Percentiles rank a stretch among this genome's conserved stretches.
phyloP scores from a whole-genome alignment of 1,284 basidiomycete species.

The Trichosporon inkin region DNA sequence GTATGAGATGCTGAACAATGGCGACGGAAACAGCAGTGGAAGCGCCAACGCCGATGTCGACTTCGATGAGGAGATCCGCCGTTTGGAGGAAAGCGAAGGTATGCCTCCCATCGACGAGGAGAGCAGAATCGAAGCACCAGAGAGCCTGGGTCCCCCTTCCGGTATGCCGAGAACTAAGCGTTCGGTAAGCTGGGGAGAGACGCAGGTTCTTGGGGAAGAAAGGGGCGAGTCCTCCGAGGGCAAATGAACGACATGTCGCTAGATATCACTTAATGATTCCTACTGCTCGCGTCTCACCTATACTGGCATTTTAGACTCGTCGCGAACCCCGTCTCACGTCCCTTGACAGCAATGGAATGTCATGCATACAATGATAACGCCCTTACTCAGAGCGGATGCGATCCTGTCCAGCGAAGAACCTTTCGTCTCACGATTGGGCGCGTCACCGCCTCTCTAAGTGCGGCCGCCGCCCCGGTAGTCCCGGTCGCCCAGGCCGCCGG shows the following conservation, averaged over 20 bases:
- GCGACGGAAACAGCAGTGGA: slow-evolving; percentile 10
- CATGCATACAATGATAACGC: slow-evolving; percentile 12
- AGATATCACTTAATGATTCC: not conserved
- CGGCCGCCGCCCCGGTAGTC: slow-evolving; percentile 4
- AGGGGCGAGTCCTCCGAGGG: not conserved
- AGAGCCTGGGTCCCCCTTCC: not conserved
- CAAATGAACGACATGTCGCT: not conserved
- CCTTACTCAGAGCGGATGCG: not conserved
- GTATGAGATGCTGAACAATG: slow-evolving; percentile 40
- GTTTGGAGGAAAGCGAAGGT: slow-evolving; percentile 38
- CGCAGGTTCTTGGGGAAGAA: slow-evolving; percentile 41
- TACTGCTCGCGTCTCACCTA: not conserved
- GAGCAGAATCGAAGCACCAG: slow-evolving; percentile 16
- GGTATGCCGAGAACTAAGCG: slow-evolving; percentile 28
- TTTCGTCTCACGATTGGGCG: not conserved
- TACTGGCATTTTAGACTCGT: not conserved
- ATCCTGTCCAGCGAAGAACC: not conserved
- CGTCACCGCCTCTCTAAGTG: not conserved
- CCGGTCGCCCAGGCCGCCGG: slow-evolving; percentile 24
- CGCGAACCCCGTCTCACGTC: not conserved
- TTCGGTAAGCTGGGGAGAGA: slow-evolving; percentile 46
- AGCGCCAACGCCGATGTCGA: slow-evolving; percentile 27
- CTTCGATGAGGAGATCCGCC: slow-evolving; percentile 50
- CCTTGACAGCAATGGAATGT: not conserved
- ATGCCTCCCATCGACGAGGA: slow-evolving; percentile 28